Conservation (phyloP, 495 filamentous ascomycete species). For the Aspergillus baeticus region DNA sequence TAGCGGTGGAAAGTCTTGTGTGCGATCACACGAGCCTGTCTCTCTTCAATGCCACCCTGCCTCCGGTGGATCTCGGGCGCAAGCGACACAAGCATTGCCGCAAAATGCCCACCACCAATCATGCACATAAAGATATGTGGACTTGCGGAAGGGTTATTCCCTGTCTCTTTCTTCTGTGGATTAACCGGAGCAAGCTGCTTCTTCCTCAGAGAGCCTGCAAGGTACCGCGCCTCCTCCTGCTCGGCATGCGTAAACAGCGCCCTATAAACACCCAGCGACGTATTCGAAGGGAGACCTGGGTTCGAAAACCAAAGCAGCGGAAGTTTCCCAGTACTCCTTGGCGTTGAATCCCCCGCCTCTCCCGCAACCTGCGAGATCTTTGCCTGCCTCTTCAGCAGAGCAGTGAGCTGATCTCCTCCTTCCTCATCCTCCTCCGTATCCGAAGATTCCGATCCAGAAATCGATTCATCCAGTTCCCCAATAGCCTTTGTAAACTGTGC, state of each 20-base stretch:
- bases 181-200: conserved; percentile 73
- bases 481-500: conserved; percentile 80
- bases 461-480: conserved; percentile 81
- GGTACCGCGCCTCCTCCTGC: conserved; percentile 56
- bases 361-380: conserved; percentile 57
- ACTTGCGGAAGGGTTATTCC: conserved; percentile 53
- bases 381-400: conserved; percentile 80
- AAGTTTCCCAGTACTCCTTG: conserved; percentile 60
- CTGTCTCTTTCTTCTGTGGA: conserved; percentile 41
- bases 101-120: conserved; percentile 97
- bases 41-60: conserved; percentile 66
- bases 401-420: conserved; percentile 58
- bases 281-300: conserved; percentile 69
- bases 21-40: conserved; percentile 80
- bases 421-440: conserved; percentile 53
- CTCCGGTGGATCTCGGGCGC: conserved; percentile 75
- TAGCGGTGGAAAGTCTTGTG: conserved; percentile 99
- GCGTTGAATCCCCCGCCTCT: conserved; percentile 51
- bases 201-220: conserved; percentile 64
- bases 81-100: conserved; percentile 89
- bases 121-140: conserved; percentile 95
- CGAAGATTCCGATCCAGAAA: conserved; percentile 75
- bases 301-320: conserved; percentile 87
- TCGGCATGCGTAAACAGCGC: conserved; percentile 75
- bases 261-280: conserved; percentile 80